Percentiles rank a stretch among this genome's conserved stretches.
phyloP scores from a whole-genome alignment of 2,329 filamentous ascomycete species.

The Thermoascus crustaceus region DNA sequence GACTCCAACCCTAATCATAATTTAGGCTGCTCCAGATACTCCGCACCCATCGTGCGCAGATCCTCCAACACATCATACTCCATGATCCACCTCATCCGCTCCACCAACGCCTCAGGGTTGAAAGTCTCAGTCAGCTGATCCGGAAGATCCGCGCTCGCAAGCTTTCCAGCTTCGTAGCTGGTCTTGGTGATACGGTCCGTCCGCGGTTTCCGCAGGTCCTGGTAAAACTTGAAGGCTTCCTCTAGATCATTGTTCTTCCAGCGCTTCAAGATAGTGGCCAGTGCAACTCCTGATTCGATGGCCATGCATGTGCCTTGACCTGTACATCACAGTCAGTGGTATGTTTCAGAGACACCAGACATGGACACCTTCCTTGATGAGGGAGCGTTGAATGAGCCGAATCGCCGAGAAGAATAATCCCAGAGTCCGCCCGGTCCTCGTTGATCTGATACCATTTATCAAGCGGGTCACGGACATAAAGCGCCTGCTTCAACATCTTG shows the following conservation, averaged over 20 bases:
- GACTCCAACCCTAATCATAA: no score
- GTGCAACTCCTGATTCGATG: constrained; percentile 26
- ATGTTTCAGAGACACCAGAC: constrained; percentile 3
- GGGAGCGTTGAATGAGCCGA: constrained; percentile 28
- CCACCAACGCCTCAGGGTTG: constrained; percentile 10
- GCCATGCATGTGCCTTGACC: constrained; percentile 29
- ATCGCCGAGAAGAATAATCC: constrained; percentile 26
- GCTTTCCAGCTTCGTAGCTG: constrained; percentile 19
- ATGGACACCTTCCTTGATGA: constrained; percentile 20
- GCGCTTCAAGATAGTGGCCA: constrained; percentile 22
- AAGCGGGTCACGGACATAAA: constrained; percentile 26
- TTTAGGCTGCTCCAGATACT: no score
- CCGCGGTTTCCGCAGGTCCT: constrained; percentile 28
- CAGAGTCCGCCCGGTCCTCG: constrained; percentile 14
- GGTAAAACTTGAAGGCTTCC: constrained; percentile 27
- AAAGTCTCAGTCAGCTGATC: constrained; percentile 10
- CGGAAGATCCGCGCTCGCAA: constrained; percentile 18
- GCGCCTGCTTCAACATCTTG: constrained; percentile 26
- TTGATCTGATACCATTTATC: constrained; percentile 25
- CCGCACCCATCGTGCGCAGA: no score
- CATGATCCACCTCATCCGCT: constrained; percentile 20
- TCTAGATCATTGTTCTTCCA: constrained; percentile 21
- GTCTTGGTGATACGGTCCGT: constrained; percentile 24
- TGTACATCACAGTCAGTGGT: constrained; percentile 4
- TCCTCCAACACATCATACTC: constrained; percentile 17